Conservation (phyloP, 176 grass and related monocot genomes). For the Thinopyrum elongatum region DNA sequence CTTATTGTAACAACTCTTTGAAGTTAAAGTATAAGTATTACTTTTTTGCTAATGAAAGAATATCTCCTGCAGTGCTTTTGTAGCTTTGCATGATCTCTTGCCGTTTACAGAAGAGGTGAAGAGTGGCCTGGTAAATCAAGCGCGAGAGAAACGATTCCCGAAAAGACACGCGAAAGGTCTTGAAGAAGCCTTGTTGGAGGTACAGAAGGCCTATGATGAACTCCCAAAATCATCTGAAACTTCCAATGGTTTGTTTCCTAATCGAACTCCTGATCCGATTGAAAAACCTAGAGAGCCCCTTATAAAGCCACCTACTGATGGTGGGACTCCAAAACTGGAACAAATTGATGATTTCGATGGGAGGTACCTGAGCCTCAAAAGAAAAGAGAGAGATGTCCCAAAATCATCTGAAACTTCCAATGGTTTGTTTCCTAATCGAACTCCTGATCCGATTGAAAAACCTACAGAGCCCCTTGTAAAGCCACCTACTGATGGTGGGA, state of each 20-base stretch:
- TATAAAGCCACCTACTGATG: too few relatives aligned
- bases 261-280: slow-evolving; percentile 33
- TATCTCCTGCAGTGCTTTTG: slow-evolving; percentile 66
- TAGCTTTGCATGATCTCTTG: slow-evolving; percentile 76
- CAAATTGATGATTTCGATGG: too few relatives aligned
- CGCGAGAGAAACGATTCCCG: slow-evolving; percentile 56
- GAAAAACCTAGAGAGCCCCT: slow-evolving; percentile 37
- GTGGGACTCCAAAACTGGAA: too few relatives aligned
- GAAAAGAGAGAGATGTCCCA: too few relatives aligned
- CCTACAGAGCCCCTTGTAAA: slow-evolving; percentile 40
- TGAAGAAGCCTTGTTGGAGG: slow-evolving; percentile 67
- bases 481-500: slow-evolving; percentile 31
- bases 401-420: slow-evolving; percentile 44
- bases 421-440: slow-evolving; percentile 15
- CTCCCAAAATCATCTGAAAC: slow-evolving; percentile 48
- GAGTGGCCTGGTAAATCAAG: slow-evolving; percentile 49
- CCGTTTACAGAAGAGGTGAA: slow-evolving; percentile 79
- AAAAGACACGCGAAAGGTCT: slow-evolving; percentile 56
- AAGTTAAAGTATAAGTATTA: slow-evolving; percentile 1
- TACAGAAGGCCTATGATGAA: slow-evolving; percentile 69
- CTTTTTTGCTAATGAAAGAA: slow-evolving; percentile 20
- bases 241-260: slow-evolving; percentile 19
- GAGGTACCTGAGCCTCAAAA: too few relatives aligned
- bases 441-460: slow-evolving; percentile 43
- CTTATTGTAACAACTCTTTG: background rate